Evolutionary conservation across 305 asterid genomes (phyloP), one percentile per base, ranked within the genome.

Genomic region (Ilex paraguariensis): DNA sequence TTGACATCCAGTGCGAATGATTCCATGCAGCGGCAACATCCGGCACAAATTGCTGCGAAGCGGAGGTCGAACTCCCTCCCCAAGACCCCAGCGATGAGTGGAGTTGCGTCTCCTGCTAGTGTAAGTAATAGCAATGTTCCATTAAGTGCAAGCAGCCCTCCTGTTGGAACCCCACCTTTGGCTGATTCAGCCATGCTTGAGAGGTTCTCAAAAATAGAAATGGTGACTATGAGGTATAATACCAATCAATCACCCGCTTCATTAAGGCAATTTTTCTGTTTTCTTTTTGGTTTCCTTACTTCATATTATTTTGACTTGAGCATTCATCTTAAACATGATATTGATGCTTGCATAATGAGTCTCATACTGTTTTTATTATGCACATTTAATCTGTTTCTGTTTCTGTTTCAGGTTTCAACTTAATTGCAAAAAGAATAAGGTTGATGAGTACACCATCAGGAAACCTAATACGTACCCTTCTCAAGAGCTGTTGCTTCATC

Each of bases 81-180:
- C 13, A 93, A 78, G 77, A 65, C 85, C 16, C 81, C 92, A 45
- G 82, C 78, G 61, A 76, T 86, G 66, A 87, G 85, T 76, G 97
- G 90, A 66, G 95, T 86, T 68, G 95, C 91, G 71, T 93, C 99
- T 61, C 97, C 99, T 46, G 92, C 84, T 64, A 93, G 99, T 81
- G 97, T 91, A 59, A 69, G 90, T 77, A 93, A 78, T 71, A 70
- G 82, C 78, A 83, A 81, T 54, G 62, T 81, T 68, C 90, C 90
- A 44, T 74, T 86, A 66, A 90, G 63, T 67, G 92, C 85, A 49
- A 82, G 78, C 81, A 90, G 99, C 76, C 96, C 98, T 68, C 79
- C 90, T 44, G 87, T 89, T 64, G 95, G 95, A 53, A 68, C 66
- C 75, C 83, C 84, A 55, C 62, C 88, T 63, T 74, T 76, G 72